A percentile compares a stretch with the other conserved stretches of the same genome.
phyloP scores from a whole-genome alignment of 768 basidiomycete species.

The Suillus tomentosus region DNA sequence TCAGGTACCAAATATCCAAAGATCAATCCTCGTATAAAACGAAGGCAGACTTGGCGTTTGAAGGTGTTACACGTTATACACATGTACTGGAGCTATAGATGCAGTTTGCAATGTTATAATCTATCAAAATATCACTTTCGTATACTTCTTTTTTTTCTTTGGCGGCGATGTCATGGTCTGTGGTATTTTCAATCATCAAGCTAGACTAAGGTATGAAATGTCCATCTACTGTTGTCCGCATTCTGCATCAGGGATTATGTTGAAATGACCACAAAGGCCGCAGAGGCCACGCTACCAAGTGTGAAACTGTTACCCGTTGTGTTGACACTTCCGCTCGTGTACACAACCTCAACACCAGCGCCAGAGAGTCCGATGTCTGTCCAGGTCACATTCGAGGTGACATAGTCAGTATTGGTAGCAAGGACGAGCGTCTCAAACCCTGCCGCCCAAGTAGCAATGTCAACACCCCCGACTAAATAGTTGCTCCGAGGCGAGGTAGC shows the following conservation, averaged over 20 bases:
- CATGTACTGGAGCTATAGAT: neutral
- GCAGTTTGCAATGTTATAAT: neutral
- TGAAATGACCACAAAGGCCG: constrained; percentile 19
- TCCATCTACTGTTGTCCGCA: neutral
- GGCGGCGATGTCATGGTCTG: too few relatives aligned
- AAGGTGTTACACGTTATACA: neutral
- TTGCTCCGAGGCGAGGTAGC: constrained; percentile 43
- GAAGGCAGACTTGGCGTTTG: neutral
- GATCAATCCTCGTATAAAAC: neutral
- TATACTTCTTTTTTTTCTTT: neutral
- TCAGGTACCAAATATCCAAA: neutral
- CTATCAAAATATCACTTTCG: neutral
- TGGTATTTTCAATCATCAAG: neutral
- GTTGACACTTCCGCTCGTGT: constrained; percentile 20
- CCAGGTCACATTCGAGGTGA: constrained; percentile 35
- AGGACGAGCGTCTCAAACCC: constrained; percentile 46
- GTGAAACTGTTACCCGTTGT: constrained; percentile 14
- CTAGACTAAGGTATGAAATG: neutral
- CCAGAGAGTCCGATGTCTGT: constrained; percentile 28
- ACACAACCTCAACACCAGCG: constrained; percentile 6
- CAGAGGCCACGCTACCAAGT: constrained; percentile 29
- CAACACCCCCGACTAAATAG: constrained; percentile 42
- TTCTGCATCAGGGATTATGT: neutral
- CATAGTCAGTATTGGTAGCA: constrained; percentile 53
- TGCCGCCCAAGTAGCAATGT: constrained; percentile 54